Conservation (phyloP, 2,329 filamentous ascomycete genomes). For the Endothia cerciana region DNA sequence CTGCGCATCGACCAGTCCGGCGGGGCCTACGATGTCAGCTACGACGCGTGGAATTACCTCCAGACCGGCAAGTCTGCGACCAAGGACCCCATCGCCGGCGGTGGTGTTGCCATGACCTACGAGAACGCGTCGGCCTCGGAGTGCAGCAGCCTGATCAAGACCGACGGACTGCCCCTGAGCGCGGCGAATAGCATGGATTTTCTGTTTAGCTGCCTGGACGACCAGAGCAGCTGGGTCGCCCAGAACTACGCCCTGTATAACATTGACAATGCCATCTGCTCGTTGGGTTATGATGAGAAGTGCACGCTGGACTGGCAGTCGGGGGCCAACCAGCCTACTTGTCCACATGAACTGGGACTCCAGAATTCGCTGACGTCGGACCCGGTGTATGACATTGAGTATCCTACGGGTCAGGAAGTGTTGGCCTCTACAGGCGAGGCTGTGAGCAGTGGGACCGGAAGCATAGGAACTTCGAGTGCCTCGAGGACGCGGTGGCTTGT, state of each 20-base stretch:
- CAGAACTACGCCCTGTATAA: conserved; percentile 55
- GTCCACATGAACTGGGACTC: conserved; percentile 47
- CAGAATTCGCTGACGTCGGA: conserved; percentile 40
- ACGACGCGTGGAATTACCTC: conserved; percentile 64
- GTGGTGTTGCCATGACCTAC: conserved; percentile 52
- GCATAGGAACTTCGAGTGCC: background rate
- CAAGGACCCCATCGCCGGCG: conserved; percentile 50
- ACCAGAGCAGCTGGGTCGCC: conserved; percentile 49
- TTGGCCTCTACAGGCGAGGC: conserved; percentile 37
- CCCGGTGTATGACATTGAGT: conserved; percentile 53
- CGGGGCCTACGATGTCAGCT: conserved; percentile 55
- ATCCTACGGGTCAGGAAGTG: conserved; percentile 48
- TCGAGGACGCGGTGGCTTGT: background rate
- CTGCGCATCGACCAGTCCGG: conserved; percentile 59
- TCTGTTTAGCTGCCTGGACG: conserved; percentile 48
- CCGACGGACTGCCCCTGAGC: conserved; percentile 42
- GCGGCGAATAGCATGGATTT: conserved; percentile 59
- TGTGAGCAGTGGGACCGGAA: conserved; percentile 9
- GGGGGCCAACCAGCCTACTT: conserved; percentile 49
- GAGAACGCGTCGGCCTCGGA: conserved; percentile 48
- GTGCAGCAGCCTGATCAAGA: conserved; percentile 54
- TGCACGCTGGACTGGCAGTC: conserved; percentile 49
- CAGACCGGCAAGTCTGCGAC: conserved; percentile 51
- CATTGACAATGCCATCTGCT: conserved; percentile 53
- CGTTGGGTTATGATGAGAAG: conserved; percentile 49